Evolutionary conservation across 495 filamentous ascomycete species (phyloP).

Genomic region (Aspergillus avenaceus): DNA sequence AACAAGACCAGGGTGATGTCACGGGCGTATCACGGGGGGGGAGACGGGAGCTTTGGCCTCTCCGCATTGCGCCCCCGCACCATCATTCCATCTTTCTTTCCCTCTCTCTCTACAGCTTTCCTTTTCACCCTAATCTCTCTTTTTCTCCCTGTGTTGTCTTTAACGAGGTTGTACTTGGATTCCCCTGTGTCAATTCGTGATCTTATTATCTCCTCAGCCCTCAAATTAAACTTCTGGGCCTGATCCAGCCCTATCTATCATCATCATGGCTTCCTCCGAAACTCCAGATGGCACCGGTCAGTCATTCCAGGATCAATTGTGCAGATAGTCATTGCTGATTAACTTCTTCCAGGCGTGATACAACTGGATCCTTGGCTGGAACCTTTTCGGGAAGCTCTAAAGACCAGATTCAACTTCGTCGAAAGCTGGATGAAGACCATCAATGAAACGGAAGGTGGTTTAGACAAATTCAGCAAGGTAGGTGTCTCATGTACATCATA

Average conservation of each 20-base stretch:
- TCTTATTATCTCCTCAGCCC: not conserved
- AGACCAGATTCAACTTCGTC: conserved; percentile 73
- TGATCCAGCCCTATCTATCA: conserved; percentile 7
- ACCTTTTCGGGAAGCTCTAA: conserved; percentile 76
- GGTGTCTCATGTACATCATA: conserved; percentile 13
- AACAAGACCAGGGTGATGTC: conserved; percentile 5
- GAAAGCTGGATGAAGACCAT: conserved; percentile 84
- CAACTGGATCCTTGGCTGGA: conserved; percentile 85
- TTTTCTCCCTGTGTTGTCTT: too few relatives aligned
- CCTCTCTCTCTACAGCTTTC: not conserved
- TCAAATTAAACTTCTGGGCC: not conserved
- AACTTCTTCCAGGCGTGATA: conserved; percentile 61
- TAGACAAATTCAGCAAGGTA: conserved; percentile 90
- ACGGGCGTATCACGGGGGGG: too few relatives aligned
- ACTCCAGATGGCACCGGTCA: conserved; percentile 23
- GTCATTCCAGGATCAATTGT: not conserved
- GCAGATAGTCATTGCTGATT: not conserved
- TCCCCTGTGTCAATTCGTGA: not conserved
- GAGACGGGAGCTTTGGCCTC: conserved; percentile 8
- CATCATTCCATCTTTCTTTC: not conserved
- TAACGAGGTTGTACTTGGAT: too few relatives aligned
- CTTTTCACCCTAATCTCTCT: not conserved
- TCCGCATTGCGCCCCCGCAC: conserved; percentile 1
- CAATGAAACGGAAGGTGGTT: conserved; percentile 76
- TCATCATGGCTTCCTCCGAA: conserved; percentile 14